Evolutionary conservation across 345 rosid genomes (phyloP).

Genomic region (Melaleuca alternifolia): DNA sequence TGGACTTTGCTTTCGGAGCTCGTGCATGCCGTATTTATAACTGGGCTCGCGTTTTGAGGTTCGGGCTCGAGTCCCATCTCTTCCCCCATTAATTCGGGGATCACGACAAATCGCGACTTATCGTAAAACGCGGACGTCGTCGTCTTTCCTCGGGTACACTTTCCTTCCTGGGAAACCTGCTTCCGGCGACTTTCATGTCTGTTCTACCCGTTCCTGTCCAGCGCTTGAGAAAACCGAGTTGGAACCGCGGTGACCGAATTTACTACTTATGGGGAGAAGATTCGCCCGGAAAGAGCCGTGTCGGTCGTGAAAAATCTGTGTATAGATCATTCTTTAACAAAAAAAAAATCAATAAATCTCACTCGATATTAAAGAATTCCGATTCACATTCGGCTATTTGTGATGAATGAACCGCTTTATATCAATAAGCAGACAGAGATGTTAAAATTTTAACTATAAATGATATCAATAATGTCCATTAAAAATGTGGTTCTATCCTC

Average conservation of each 20-base stretch:
- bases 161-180: not conserved
- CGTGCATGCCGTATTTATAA: not conserved
- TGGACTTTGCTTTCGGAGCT: not conserved
- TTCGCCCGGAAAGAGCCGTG: not conserved
- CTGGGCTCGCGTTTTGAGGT: not conserved
- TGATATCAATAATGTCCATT: not conserved
- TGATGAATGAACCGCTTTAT: not conserved
- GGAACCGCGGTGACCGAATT: not conserved
- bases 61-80: not conserved
- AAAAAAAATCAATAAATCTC: not conserved
- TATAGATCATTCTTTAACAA: not conserved
- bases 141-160: not conserved
- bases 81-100: not conserved
- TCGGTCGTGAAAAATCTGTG: not conserved
- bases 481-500: not conserved
- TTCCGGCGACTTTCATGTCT: not conserved
- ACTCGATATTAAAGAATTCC: not conserved
- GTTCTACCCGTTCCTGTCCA: not conserved
- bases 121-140: not conserved
- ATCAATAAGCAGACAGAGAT: not conserved
- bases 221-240: not conserved
- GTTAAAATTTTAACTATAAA: accelerated
- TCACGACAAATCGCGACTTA: not conserved
- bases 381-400: not conserved
- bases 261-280: not conserved